Base-by-base conservation (phyloP, 2,329 filamentous ascomycete species). In the Lomentospora prolificans region DNA sequence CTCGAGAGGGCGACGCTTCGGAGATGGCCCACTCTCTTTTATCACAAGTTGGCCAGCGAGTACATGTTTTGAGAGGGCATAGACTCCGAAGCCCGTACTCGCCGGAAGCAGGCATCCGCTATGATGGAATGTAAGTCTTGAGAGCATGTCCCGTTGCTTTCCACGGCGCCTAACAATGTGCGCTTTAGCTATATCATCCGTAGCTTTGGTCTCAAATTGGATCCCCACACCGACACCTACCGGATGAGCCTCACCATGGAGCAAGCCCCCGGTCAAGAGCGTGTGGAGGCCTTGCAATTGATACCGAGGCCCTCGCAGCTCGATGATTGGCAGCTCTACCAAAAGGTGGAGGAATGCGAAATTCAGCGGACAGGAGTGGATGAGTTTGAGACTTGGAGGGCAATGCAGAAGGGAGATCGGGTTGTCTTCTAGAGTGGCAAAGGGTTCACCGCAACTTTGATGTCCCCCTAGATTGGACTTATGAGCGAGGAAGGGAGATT, bases 41-140 rank as follows among this genome's bases (percentile, higher is more conserved):
- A 36, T 71, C 70, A 1, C 70, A 75, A 50, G 73, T 78, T 24
- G 79, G 79, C 14, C 68, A 69, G 4, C 69, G 70, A 9, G 72
- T 81, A 48, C 74, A 78, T 17, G 68, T 84, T n/a, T 64, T 84
- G 24, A 67, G 80, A 50, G 78, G 79, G 2, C 67, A 76, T 58
- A 66, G 65, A 30, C 68, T 83, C 19, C 72, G 72, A 59, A 82
- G 79, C 56, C 68, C 72, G 1, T 70, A 75, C 57, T 77, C 80
- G 3, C 80, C 80, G 1, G 62, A 64, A 33, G 76, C 70, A 2
- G 80, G 80, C 2, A 62, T 83, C 27, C 69, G 80, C 58, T 83
- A 82, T 58, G 80, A 84, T 62, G 80, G 80, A 53, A 60, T 81
- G 78, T 82, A 67, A 65, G 77, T 69, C 22, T 5, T n/a, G 17